Evolutionary conservation across 768 basidiomycete species (phyloP).

Genomic region (Boletus vermiculosoides): DNA sequence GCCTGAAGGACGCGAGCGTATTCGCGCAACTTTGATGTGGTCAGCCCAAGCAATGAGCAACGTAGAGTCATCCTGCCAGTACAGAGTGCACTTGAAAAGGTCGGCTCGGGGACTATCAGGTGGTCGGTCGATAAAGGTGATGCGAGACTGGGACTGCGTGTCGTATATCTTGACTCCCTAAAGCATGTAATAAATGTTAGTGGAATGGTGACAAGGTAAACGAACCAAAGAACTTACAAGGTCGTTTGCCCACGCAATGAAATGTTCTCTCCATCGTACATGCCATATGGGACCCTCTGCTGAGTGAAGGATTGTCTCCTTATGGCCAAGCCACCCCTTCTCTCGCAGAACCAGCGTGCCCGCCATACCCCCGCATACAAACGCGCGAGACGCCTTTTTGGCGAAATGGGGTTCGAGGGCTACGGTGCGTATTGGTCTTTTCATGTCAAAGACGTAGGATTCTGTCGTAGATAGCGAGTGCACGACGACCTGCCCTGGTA

Average conservation of each 20-base stretch:
- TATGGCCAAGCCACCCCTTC: conserved; percentile 96
- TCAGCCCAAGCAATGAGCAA: conserved; percentile 94
- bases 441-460: conserved; percentile 84
- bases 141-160: conserved; percentile 67
- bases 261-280: conserved; percentile 76
- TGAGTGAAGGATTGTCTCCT: conserved; percentile 75
- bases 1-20: conserved; percentile 59
- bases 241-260: conserved; percentile 98
- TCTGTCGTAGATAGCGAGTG: conserved; percentile 78
- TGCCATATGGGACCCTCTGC: conserved; percentile 97
- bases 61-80: conserved; percentile 91
- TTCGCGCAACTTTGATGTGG: conserved; percentile 83
- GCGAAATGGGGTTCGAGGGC: conserved; percentile 90
- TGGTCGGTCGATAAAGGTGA: conserved; percentile 84
- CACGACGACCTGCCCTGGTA: conserved; percentile 84
- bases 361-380: conserved; percentile 91
- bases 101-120: conserved; percentile 86
- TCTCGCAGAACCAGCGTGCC: conserved; percentile 85
- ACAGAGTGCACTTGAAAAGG: conserved; percentile 87
- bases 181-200: background rate
- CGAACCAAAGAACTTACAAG: conserved; percentile 47
- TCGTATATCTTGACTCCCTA: conserved; percentile 96
- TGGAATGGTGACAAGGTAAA: background rate
- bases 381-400: conserved; percentile 69
- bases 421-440: conserved; percentile 87